These are phyloP conservation scores for Durusdinium trenchii DNA, from an alignment of 73 alveolate species.

Conservation along the genomic window DNA sequence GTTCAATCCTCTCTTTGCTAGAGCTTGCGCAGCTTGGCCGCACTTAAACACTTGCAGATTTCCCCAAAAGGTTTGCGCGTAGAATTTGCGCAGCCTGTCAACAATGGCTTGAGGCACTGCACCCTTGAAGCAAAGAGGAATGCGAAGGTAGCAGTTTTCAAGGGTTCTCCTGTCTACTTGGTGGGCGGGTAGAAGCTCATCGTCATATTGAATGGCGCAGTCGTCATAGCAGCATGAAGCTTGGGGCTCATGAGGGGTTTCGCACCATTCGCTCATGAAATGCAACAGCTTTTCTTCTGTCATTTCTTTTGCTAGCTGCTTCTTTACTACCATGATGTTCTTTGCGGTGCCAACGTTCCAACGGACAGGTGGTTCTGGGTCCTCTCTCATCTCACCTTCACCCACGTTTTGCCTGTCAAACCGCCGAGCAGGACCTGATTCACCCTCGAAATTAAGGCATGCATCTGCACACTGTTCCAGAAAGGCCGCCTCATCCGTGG, in stretches of 20 bases:
- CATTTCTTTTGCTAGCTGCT: background rate
- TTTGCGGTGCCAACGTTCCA: background rate
- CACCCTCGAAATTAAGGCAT: constrained; percentile 4
- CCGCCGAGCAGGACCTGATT: background rate
- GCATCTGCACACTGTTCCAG: background rate
- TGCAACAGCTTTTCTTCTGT: background rate
- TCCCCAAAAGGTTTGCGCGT: background rate
- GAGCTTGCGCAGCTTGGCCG: constrained; percentile 32
- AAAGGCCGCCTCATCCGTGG: background rate
- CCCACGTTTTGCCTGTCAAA: background rate
- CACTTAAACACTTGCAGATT: background rate
- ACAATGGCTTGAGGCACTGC: background rate
- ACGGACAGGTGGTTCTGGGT: background rate
- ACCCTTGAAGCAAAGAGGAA: constrained; percentile 14
- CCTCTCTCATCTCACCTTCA: background rate
- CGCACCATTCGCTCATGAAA: constrained; percentile 26
- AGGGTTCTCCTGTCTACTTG: background rate
- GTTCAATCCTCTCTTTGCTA: constrained; percentile 39
- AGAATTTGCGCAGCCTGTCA: background rate
- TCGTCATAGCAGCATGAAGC: constrained; percentile 20
- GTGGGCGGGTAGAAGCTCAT: background rate
- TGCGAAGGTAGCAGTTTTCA: constrained; percentile 13
- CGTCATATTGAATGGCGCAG: background rate
- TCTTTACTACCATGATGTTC: background rate
- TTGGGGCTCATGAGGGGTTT: background rate